Evolutionary conservation across 768 basidiomycete genomes (phyloP), one percentile per base, ranked within the genome.

Genomic region (Glaciozyma antarctica): DNA sequence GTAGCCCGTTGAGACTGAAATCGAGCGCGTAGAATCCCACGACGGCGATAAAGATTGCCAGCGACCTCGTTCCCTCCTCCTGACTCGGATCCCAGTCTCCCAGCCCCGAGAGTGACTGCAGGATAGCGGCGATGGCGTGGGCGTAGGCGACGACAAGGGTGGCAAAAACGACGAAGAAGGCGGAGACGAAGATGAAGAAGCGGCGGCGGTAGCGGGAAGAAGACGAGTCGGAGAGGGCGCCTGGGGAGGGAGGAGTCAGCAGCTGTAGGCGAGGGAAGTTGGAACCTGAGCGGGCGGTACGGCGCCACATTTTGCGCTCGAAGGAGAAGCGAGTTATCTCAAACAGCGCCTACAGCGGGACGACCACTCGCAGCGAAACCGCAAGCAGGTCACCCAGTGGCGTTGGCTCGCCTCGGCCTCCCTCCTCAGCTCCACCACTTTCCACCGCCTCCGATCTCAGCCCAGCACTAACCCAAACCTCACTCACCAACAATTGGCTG

Each of bases 1-100:
- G 90, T 54, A 94, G 77, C 6, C 90, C 95, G 76, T 99, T 99
- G 64, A 99, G 81, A n/a, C 91, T 89, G 74, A 99, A 99, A 77
- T 99, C 95, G 43, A 99, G 81, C 56, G 92, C 76, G 75, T 95
- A 99, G 78, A 99, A 98, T 0, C 88, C 86, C 28, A 86, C 80
- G 32, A 99, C 83, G 2, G 93, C 95, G 58, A 97, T 83, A 58
- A 81, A 83, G 63, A 98, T 94, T 16, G 91, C 84, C 32, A 82
- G 84, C 69, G 81, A 83, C 47, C 82, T 78, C 22, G 83, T 85
- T 87, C 90, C 67, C 24, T 54, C 90, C 70, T 81, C 80, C 51
- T 80, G 79, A 62, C 80, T 80, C 16, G 91, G 87, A 74, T 93
- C 88, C 90, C 90, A 91, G 73, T 90, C 89, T 5, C 89, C 90